Evolutionary conservation across 179 eudicot genomes (phyloP), one percentile per base, ranked within the genome.

Genomic region (Silene noctiflora): DNA sequence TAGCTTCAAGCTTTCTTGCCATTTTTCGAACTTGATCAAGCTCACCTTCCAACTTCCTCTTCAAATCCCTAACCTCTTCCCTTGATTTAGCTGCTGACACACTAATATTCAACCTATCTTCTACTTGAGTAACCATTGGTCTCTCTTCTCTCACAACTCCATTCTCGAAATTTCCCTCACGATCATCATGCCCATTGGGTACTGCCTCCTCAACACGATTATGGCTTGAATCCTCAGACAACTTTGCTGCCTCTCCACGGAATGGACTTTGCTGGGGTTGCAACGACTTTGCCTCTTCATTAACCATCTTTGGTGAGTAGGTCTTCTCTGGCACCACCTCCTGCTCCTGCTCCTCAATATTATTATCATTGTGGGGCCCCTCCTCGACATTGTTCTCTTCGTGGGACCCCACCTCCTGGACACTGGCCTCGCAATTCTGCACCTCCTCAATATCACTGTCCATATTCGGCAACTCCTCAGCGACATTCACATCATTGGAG

Each of bases 11-110:
- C 86, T 81, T 87, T 81, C 83, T 88, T 78, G 89, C 84, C 83
- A 87, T 81, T 79, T 75, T 84, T 84, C 96, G 76, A 0, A 93
- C 89, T 67, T 83, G 81, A 77, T 79, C 86, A 29, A 94, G 90
- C 84, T 94, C 97, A 20, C 75, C 78, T 81, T 88, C 84, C 44
- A 94, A 86, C 87, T 83, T 87, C 77, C 85, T 82, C 87, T 83
- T 75, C 46, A 89, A 75, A 77, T 93, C 96, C 67, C 79, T 77
- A 74, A 77, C 84, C 82, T 93, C 97, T 60, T 84, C 79, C 86
- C 88, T 93, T 4, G 97, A 83, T 75, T 84, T 89, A 42, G 85
- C 83, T 4, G 79, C 87, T 6, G 73, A 73, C 33, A 93, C 83
- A 79, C 82, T 81, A 72, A 92, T 89, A 74, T 75, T 91, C 75